These are phyloP conservation scores for Theileria orientalis DNA, from an alignment of 169 alveolate genomes.

Conservation along the genomic window DNA sequence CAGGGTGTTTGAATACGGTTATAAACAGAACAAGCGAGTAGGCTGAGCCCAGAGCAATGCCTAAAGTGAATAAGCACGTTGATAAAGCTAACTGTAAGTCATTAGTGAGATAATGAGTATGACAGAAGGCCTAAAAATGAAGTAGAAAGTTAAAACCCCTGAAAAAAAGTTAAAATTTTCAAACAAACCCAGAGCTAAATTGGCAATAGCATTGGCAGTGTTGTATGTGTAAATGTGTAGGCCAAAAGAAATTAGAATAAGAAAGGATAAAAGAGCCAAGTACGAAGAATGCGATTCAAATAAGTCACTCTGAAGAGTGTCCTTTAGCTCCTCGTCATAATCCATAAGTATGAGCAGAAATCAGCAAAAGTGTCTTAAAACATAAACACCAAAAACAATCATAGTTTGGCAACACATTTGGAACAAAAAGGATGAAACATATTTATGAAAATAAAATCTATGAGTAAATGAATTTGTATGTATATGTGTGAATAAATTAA, in stretches of 20 bases:
- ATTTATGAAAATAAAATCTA: no score
- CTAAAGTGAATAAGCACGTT: background rate
- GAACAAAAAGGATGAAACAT: no score
- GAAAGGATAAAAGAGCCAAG: background rate
- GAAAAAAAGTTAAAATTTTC: background rate
- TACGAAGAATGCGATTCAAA: constrained; percentile 8
- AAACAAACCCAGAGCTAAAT: constrained; percentile 9
- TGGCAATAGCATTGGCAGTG: constrained; percentile 14
- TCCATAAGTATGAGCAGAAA: no score
- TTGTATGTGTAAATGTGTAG: constrained; percentile 16
- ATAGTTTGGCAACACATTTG: no score
- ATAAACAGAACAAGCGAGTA: constrained; percentile 13
- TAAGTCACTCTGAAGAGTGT: constrained; percentile 21
- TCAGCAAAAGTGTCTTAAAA: background rate
- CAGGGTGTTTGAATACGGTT: constrained; percentile 22
- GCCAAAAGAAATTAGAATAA: background rate
- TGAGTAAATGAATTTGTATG: no score
- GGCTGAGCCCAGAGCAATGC: constrained; percentile 31
- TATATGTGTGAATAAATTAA: no score
- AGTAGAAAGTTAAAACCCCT: constrained; percentile 23
- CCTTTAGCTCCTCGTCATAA: constrained; percentile 28
- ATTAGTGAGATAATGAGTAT: constrained; percentile 22
- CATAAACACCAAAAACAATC: no score
- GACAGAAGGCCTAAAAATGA: constrained; percentile 36
- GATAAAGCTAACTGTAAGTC: constrained; percentile 42